These are phyloP conservation scores for Penicillium verhagenii DNA, from an alignment of 495 filamentous ascomycete species.

Conservation along the genomic window DNA sequence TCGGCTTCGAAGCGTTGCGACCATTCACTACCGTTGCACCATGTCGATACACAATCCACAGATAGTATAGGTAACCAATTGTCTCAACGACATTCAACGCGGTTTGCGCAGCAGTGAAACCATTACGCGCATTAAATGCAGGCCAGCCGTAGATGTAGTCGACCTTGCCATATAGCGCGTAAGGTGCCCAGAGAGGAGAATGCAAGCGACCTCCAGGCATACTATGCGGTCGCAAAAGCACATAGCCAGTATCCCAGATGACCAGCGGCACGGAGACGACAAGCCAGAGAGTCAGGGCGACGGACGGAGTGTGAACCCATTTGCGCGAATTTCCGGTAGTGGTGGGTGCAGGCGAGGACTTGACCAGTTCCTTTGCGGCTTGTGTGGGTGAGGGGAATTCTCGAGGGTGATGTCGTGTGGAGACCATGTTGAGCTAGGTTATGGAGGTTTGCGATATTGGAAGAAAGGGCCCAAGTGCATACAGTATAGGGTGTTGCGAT, in stretches of 20 bases:
- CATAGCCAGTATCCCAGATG: constrained; percentile 80
- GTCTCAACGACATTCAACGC: constrained; percentile 73
- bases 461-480: not conserved
- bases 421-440: constrained; percentile 42
- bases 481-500: not conserved
- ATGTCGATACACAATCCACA: constrained; percentile 56
- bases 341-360: constrained; percentile 28
- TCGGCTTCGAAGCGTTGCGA: constrained; percentile 31
- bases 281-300: constrained; percentile 70
- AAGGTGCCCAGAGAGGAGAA: constrained; percentile 73
- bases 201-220: constrained; percentile 81
- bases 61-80: constrained; percentile 66
- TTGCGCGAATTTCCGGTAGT: constrained; percentile 32
- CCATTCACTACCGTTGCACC: constrained; percentile 36
- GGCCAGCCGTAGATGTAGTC: constrained; percentile 86
- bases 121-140: constrained; percentile 66
- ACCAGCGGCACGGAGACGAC: constrained; percentile 75
- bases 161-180: constrained; percentile 75
- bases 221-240: constrained; percentile 75
- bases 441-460: not conserved
- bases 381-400: constrained; percentile 43
- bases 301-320: constrained; percentile 68
- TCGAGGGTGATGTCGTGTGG: constrained; percentile 50
- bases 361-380: constrained; percentile 23
- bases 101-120: constrained; percentile 79